Percentiles rank a stretch among this genome's conserved stretches.
Conservation (phyloP, 345 rosid species). For the Rhodamnia rubescens region DNA sequence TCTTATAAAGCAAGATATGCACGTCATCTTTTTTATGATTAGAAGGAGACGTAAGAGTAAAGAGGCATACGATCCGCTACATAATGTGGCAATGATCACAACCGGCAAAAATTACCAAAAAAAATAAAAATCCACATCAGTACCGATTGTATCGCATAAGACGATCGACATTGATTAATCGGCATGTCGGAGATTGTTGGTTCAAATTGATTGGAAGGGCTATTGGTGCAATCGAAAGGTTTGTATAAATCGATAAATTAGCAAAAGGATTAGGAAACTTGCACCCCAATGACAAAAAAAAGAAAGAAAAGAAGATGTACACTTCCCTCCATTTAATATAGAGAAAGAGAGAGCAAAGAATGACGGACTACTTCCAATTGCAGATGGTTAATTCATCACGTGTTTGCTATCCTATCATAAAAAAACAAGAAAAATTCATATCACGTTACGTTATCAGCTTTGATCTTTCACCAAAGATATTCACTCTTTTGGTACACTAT, state of each 20-base stretch:
- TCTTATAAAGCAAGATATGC: background rate
- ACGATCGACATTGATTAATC: no score
- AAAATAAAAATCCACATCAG: no score
- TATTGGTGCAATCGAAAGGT: fast-evolving
- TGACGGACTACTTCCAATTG: fast-evolving
- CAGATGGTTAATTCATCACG: background rate
- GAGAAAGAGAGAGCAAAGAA: no score
- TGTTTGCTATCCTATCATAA: background rate
- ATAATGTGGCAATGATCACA: background rate
- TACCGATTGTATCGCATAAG: fast-evolving
- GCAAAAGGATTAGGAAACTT: background rate
- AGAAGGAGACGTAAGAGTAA: background rate
- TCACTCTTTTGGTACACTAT: background rate
- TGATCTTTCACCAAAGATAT: background rate
- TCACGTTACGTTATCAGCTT: background rate
- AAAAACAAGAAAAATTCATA: background rate
- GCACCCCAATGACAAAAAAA: background rate
- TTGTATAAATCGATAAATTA: fast-evolving
- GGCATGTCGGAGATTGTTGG: fast-evolving
- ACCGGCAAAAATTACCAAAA: background rate
- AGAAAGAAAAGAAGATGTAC: background rate
- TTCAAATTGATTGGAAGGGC: no score
- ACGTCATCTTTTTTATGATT: background rate
- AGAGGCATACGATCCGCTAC: background rate
- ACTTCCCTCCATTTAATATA: background rate